Base-by-base conservation (phyloP, 176 grass and related monocot species). In the Ananas comosus region DNA sequence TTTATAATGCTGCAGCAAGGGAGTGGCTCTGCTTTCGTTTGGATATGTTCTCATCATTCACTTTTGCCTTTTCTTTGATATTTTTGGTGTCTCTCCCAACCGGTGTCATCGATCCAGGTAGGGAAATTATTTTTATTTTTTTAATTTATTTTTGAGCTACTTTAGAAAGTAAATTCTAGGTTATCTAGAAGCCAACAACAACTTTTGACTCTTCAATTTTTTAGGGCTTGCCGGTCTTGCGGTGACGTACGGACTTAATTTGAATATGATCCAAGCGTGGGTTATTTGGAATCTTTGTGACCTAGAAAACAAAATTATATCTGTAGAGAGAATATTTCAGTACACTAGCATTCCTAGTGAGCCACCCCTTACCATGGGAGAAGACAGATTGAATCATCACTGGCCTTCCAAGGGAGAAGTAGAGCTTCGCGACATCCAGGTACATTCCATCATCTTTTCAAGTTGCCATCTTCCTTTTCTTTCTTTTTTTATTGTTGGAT, bases 281-380 rank as follows among this genome's bases (percentile, higher is more conserved):
- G 79, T 96, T 72, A 73, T 96, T 63, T 87, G 88, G 88, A 76
- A 53, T 80, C 29, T 92, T 80, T 96, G 93, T 61, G 85, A 19
- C 78, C 72, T 91, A 25, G 88, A 91, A 69, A 96, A 96, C 79
- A 79, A 72, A 28, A 89, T 96, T 50, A 91, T 96, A 79, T 96
- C 88, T 49, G 92, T 96, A 29, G 92, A 96, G 73, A 79, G 92
- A 74, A 89, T 96, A 73, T 69, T 96, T 67, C 88, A 92, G 79
- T 96, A 96, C 58, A 85, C 82, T 6, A 74, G 67, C 76, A 92
- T 96, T 77, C 76, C 78, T 56, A 85, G 77, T 42, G 93, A 96
- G 71, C 85, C 92, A 50, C 86, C 86, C 61, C 80, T 96, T 78
- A 65, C 72, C 49, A 67, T 71, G 16, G 71, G 78, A 81, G 75